Base-by-base conservation (phyloP, 495 filamentous ascomycete genomes). In the Annulohypoxylon stygium region DNA sequence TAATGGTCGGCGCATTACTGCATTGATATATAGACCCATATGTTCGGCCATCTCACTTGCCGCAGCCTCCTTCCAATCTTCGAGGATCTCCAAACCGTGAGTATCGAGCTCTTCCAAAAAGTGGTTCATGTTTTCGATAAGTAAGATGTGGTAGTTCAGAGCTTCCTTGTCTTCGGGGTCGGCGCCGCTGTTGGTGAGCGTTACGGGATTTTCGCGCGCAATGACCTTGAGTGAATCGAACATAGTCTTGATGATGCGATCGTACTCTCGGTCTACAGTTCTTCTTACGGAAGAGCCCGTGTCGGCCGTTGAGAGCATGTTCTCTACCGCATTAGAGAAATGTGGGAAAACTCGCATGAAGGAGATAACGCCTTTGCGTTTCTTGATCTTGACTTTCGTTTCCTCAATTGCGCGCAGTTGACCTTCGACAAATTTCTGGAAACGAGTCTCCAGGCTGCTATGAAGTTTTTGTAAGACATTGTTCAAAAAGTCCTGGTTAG, bases 81-180 rank as follows among this genome's bases (percentile, higher is more conserved):
- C 89, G 6, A 98, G 85, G 12, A 97, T 89, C 1, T 90, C 86
- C 62, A 95, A 89, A 16, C 83, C 83, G 43, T 89, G 87, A n/a
- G 90, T 84, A 70, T 96, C 92, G 9, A 97, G 90, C 78, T 98
- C 95, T 74, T 98, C 94, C 9, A 95, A 83, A 80, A 95, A 97
- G 78, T 97, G 94, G 78, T 97, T 96, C 95, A 98, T 97, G 78
- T 98, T 98, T 79, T 98, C 95, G 68, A 98, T 98, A 36, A 98
- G 87, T 55, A 97, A 87, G 75, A 98, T 97, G 78, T 98, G 94
- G 82, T 97, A 97, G 78, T 98, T 98, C 20, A 98, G 86, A 14
- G 92, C 90, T 78, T 97, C 95, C 80, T 98, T 98, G 78, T 98
- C 95, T 75, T 98, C 95, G n/a, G 84, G 88, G 67, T 88, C 86